Conservation (phyloP, 2,329 filamentous ascomycete genomes). For the Sclerotinia sclerotiorum region DNA sequence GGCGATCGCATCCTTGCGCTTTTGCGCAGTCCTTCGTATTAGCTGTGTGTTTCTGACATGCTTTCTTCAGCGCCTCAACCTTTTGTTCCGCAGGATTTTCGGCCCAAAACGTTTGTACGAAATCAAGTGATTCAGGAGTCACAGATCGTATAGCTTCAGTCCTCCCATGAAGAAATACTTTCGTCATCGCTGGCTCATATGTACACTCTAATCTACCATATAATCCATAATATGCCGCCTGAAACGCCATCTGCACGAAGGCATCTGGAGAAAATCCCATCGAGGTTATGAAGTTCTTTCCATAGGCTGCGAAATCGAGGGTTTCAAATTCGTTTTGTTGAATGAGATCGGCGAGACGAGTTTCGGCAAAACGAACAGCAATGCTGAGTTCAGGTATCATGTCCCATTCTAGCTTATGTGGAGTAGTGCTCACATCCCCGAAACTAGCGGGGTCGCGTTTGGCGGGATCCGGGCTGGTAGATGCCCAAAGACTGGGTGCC, state of each 20-base stretch:
- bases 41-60: slow-evolving; percentile 77
- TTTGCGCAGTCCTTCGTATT: slow-evolving; percentile 84
- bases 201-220: slow-evolving; percentile 93
- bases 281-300: slow-evolving; percentile 96
- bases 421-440: slow-evolving; percentile 88
- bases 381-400: slow-evolving; percentile 90
- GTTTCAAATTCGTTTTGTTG: slow-evolving; percentile 96
- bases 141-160: slow-evolving; percentile 92
- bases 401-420: slow-evolving; percentile 96
- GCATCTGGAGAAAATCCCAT: slow-evolving; percentile 97
- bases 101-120: slow-evolving; percentile 92
- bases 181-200: slow-evolving; percentile 98
- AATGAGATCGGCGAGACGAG: slow-evolving; percentile 87
- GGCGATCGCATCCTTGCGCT: slow-evolving; percentile 86
- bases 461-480: slow-evolving; percentile 84
- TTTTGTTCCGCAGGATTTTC: slow-evolving; percentile 82
- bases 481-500: slow-evolving; percentile 88
- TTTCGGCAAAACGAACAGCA: slow-evolving; percentile 92
- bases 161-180: slow-evolving; percentile 85
- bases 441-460: slow-evolving; percentile 91
- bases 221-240: slow-evolving; percentile 94
- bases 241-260: slow-evolving; percentile 98
- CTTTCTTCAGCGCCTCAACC: slow-evolving; percentile 79
- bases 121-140: slow-evolving; percentile 78
- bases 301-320: slow-evolving; percentile 83